Conservation (phyloP, 2,329 filamentous ascomycete genomes). For the Aspergillus ibericus region DNA sequence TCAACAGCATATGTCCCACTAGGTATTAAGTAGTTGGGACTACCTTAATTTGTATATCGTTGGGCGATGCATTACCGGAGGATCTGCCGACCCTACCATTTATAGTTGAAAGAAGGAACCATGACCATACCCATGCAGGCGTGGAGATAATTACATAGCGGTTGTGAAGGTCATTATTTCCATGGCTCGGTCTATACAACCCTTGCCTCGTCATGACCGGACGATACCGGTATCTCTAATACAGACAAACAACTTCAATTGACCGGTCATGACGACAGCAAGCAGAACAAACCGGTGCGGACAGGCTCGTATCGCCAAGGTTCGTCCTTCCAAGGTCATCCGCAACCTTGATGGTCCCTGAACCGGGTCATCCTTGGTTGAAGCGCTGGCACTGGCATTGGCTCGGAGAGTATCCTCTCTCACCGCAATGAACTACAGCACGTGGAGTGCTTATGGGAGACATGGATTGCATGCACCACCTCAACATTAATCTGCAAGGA, state of each 20-base stretch:
- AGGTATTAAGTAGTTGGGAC: no score
- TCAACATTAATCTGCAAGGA: not conserved
- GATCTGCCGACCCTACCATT: not conserved
- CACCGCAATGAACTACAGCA: not conserved
- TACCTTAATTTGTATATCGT: not conserved
- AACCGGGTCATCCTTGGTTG: not conserved
- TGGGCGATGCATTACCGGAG: not conserved
- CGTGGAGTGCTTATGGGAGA: not conserved
- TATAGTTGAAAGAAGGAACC: not conserved
- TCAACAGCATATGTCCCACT: not conserved
- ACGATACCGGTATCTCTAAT: not conserved
- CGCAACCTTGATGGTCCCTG: not conserved
- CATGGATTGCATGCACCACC: not conserved
- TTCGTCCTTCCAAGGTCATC: not conserved
- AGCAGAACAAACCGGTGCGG: not conserved
- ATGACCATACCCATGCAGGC: not conserved
- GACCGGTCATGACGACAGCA: not conserved
- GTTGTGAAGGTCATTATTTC: not conserved
- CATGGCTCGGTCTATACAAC: not conserved
- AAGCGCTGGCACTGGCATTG: not conserved
- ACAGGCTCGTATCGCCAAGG: not conserved
- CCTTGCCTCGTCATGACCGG: not conserved
- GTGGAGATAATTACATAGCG: not conserved
- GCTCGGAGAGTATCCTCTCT: not conserved
- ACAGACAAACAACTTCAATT: not conserved